Base-by-base conservation (phyloP, 2,329 filamentous ascomycete genomes). In the Cladosporium phlei region DNA sequence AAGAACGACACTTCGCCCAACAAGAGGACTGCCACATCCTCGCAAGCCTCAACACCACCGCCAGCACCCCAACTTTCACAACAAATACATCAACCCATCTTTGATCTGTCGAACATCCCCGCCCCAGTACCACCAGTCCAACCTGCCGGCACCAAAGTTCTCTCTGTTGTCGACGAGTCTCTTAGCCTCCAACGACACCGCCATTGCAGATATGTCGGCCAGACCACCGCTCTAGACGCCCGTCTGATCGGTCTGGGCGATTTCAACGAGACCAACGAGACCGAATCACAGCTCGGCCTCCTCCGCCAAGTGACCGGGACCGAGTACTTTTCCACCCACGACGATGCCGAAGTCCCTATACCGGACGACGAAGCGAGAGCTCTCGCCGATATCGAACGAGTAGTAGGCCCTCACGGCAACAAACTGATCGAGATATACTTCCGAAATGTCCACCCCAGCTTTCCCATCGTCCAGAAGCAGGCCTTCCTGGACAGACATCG, bases 211-310 rank as follows among this genome's bases (percentile, higher is more conserved):
- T 88, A 91, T 61, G 87, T 93, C 57, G 87, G 87, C 20, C 80
- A 85, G 48, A 91, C 86, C 40, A 89, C 86, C 40, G 85, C 89
- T 58, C 88, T 90, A 61, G 87, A 93, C 63, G 85, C 86, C 12
- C 83, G 83, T n/a, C 74, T 93, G 46, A 87, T 91, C 66, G 86
- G 87, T 57, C 75, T 91, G 17, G 89, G 86, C 17, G 76, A 82
- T 5, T 90, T 90, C 65, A 85, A 91, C 67, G 83, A 82, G 22
- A 83, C 86, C 62, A 86, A 90, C 70, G 86, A 91, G 69, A 89
- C 84, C 60, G 77, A 85, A 17, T 75, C 88, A 48, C 78, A 85
- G 29, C 67, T 76, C 48, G 73, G 72, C 48, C 72, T 66, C 20
- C 76, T 91, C 49, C 78, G 87, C 59, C 85, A 86, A 66, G 86